phyloP scores from a whole-genome alignment of 2,329 filamentous ascomycete species.

The Didymella lethalis region DNA sequence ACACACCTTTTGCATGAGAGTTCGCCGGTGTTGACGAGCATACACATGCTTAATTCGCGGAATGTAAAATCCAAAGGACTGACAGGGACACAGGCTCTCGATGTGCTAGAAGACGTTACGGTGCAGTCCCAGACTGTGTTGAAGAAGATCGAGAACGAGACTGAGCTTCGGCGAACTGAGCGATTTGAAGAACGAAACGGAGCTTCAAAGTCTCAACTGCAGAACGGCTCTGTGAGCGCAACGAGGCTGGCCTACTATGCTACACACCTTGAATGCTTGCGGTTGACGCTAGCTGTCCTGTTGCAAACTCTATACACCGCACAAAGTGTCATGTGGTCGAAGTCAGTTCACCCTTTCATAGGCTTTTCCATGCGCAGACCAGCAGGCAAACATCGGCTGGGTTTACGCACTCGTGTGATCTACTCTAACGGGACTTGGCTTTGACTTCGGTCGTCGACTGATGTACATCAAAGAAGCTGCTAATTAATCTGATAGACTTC shows the following conservation, averaged over 20 bases:
- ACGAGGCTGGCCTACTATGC: conserved; percentile 44
- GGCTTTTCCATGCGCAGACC: not conserved
- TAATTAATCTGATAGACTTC: conserved; percentile 27
- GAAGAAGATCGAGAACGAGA: conserved; percentile 38
- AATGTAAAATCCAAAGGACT: not conserved
- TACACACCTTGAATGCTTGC: conserved; percentile 47
- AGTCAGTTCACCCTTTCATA: conserved; percentile 33
- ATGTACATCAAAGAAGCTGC: not conserved
- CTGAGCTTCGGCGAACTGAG: conserved; percentile 21
- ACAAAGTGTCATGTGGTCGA: conserved; percentile 50
- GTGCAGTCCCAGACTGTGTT: conserved; percentile 42
- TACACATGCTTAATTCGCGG: not conserved
- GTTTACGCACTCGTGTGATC: not conserved
- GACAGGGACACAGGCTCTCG: conserved; percentile 35
- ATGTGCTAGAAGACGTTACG: conserved; percentile 46
- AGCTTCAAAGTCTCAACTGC: not conserved
- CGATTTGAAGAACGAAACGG: conserved; percentile 12
- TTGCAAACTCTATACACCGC: conserved; percentile 50
- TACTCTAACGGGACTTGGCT: no score
- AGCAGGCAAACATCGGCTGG: not conserved
- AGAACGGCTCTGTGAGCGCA: not conserved
- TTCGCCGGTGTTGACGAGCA: not conserved
- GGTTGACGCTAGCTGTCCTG: conserved; percentile 49
- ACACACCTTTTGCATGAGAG: not conserved
- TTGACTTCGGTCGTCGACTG: not conserved